phyloP scores from a whole-genome alignment of 352 stramenopile genomes.

The Elongisporangium anandrum region DNA sequence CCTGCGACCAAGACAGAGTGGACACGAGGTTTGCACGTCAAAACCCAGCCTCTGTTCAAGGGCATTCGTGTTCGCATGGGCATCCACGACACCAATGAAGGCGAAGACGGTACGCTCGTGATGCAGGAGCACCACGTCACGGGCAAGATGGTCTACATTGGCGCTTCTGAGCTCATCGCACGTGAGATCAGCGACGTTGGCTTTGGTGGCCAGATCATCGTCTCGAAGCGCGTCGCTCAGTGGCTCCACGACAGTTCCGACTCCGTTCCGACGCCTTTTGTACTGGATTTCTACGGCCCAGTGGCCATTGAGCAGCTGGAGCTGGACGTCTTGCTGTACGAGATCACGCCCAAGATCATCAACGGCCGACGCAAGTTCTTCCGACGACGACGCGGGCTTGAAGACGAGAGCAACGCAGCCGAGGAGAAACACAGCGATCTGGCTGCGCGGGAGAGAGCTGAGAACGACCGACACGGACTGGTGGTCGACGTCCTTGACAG shows the following conservation, averaged over 20 bases:
- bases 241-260: slow-evolving; percentile 39
- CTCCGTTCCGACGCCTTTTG: slow-evolving; percentile 36
- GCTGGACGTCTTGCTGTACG: slow-evolving; percentile 55
- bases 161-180: slow-evolving; percentile 55
- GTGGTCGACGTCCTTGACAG: neutral
- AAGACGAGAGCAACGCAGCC: neutral
- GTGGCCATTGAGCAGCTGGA: slow-evolving; percentile 45
- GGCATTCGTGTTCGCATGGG: slow-evolving; percentile 75
- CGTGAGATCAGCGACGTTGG: slow-evolving; percentile 62
- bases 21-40: slow-evolving; percentile 33
- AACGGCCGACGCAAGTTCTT: slow-evolving; percentile 53
- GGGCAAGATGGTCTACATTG: slow-evolving; percentile 60
- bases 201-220: slow-evolving; percentile 62
- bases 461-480: neutral
- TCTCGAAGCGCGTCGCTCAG: slow-evolving; percentile 51
- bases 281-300: slow-evolving; percentile 43
- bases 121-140: slow-evolving; percentile 59
- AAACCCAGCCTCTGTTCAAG: slow-evolving; percentile 44
- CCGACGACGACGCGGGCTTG: neutral
- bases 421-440: neutral
- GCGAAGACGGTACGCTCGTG: slow-evolving; percentile 47
- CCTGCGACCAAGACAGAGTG: slow-evolving; percentile 55
- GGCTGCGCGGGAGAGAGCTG: neutral
- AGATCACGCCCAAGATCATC: slow-evolving; percentile 52
- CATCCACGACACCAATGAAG: slow-evolving; percentile 55